Conservation (phyloP, 257 asterid species). For the Rubia yunnanensis region DNA sequence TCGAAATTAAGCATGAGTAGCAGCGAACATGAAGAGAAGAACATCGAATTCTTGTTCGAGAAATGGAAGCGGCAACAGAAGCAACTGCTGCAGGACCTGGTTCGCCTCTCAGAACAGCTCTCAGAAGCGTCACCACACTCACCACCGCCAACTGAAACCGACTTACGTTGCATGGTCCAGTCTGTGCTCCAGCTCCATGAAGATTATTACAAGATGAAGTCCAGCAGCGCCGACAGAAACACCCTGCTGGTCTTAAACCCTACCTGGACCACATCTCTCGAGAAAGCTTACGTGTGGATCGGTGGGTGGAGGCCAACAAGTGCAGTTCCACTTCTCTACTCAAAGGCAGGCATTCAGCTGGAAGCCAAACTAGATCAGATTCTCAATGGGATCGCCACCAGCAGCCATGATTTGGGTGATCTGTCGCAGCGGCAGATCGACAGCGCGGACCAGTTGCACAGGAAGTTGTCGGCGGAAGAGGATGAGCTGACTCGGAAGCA, state of each 20-base stretch:
- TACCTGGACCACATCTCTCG: slow-evolving; percentile 51
- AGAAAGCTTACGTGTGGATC: slow-evolving; percentile 63
- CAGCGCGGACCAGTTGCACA: slow-evolving; percentile 35
- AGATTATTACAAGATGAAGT: slow-evolving; percentile 42
- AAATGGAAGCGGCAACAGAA: slow-evolving; percentile 40
- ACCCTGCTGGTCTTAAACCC: slow-evolving; percentile 40
- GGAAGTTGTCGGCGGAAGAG: slow-evolving; percentile 33
- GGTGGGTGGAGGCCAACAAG: slow-evolving; percentile 79
- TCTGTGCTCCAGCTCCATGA: slow-evolving; percentile 44
- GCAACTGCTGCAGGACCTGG: slow-evolving; percentile 34
- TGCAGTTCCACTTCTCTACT: slow-evolving; percentile 62
- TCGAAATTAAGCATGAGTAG: no score
- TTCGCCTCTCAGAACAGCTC: slow-evolving; percentile 19
- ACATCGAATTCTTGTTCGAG: slow-evolving; percentile 38
- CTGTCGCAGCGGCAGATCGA: slow-evolving; percentile 30
- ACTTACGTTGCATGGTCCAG: slow-evolving; percentile 14
- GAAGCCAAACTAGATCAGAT: slow-evolving; percentile 38
- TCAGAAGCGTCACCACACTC: not conserved
- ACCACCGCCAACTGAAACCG: slow-evolving; percentile 11
- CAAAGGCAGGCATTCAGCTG: slow-evolving; percentile 53
- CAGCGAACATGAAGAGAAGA: slow-evolving; percentile 11
- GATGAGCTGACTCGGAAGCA: slow-evolving; percentile 38
- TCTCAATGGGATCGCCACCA: slow-evolving; percentile 24
- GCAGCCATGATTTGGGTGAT: slow-evolving; percentile 30
- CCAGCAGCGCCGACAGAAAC: slow-evolving; percentile 25